Evolutionary conservation across 1,284 basidiomycete genomes (phyloP), one percentile per base, ranked within the genome.

Genomic region (Ceratobasidium sp.): DNA sequence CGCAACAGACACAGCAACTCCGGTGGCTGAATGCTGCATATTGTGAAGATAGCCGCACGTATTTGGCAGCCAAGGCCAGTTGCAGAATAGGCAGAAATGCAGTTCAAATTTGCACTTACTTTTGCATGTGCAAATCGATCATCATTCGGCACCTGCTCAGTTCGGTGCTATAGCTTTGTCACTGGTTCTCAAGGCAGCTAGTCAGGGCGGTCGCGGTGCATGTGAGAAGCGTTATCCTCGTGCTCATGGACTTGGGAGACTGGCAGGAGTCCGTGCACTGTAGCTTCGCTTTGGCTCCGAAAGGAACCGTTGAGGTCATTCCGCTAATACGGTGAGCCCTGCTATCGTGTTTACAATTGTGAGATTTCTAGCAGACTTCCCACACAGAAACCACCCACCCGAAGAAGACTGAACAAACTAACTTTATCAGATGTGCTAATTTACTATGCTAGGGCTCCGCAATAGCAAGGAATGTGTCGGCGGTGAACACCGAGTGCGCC

Each of bases 211-310:
- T n/a, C 59, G 38, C 41, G 33, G 38, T 62, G 14, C 33, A 18
- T 35, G n/a, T 62, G 59, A 20, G 38, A n/a, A 62, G 59, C 59
- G 18, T 20, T 27, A 35, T 38, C 59, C 59, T 62, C 59, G 59
- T 60, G 57, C 57, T 35, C 38, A 35, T 62, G 59, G 59, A 62
- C 59, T 35, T 44, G 38, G 59, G 35, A 62, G 59, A 27, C 59
- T 62, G 59, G 38, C 59, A 38, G 59, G 33, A 62, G 59, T 38
- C 59, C 59, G 35, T 27, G n/a, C 14, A 44, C 41, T 12, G 14
- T 10, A 10, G 35, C 59, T 62, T 62, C 35, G 16, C 30, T 62
- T 14, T 33, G 33, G 5, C 38, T 5, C 41, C 33, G 18, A 33
- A 20, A 12, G 33, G 35, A 54, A n/a, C 20, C 23, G 23, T 54